These are phyloP conservation scores for Diutina mesorugosa DNA, from an alignment of 1,139 yeast species.

Conservation along the genomic window DNA sequence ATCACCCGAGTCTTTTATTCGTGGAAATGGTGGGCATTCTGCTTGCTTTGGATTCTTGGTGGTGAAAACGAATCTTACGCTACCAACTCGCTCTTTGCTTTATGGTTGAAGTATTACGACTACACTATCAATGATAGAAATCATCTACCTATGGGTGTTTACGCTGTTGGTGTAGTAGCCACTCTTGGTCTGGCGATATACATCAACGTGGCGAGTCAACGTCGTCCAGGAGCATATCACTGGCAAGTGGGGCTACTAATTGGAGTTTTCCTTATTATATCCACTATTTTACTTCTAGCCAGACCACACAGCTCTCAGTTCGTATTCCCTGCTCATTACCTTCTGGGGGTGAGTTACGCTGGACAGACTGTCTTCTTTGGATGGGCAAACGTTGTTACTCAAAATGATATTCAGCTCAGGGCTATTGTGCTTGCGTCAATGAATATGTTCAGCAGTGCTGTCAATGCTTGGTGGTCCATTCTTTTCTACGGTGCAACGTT, in stretches of 20 bases:
- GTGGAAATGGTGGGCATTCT: slow-evolving; percentile 50
- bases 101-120: slow-evolving; percentile 31
- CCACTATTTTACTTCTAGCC: slow-evolving; percentile 27
- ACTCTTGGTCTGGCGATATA: slow-evolving; percentile 34
- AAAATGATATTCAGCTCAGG: slow-evolving; percentile 40
- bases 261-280: slow-evolving; percentile 23
- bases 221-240: slow-evolving; percentile 21
- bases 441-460: slow-evolving; percentile 53
- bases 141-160: slow-evolving; percentile 46
- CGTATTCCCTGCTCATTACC: slow-evolving; percentile 41
- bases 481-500: slow-evolving; percentile 36
- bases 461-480: slow-evolving; percentile 53
- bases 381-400: slow-evolving; percentile 47
- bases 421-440: slow-evolving; percentile 47
- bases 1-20: slow-evolving; percentile 34
- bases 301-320: slow-evolving; percentile 19
- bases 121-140: slow-evolving; percentile 36
- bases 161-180: slow-evolving; percentile 37
- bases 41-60: slow-evolving; percentile 43
- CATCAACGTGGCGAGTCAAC: slow-evolving; percentile 29
- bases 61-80: slow-evolving; percentile 47
- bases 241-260: slow-evolving; percentile 36
- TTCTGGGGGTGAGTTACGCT: slow-evolving; percentile 40
- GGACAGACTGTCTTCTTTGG: slow-evolving; percentile 49
- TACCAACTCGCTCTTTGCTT: slow-evolving; percentile 37